Percentiles rank a stretch among this genome's conserved stretches.
phyloP scores from a whole-genome alignment of 2,329 filamentous ascomycete species.

The Clarireedia monteithiana region DNA sequence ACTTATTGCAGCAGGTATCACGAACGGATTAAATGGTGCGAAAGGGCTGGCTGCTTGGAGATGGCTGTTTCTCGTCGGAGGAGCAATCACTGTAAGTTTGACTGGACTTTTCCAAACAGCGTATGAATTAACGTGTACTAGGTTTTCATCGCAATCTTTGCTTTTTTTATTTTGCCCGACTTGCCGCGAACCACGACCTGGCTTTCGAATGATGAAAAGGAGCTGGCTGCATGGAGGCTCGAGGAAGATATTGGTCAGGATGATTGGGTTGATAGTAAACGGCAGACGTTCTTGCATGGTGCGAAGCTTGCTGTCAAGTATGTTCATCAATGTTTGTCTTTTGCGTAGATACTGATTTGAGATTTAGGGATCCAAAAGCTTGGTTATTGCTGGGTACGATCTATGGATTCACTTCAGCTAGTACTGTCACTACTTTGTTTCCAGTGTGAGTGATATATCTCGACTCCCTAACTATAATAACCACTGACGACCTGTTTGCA shows the following conservation, averaged over 20 bases:
- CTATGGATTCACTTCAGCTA: constrained; percentile 10
- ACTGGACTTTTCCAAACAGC: neutral
- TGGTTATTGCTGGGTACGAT: constrained; percentile 5
- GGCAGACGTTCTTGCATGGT: constrained; percentile 5
- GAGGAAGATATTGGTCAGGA: constrained; percentile 8
- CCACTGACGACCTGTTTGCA: neutral
- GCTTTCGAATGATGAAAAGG: constrained; percentile 39
- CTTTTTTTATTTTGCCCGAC: constrained; percentile 39
- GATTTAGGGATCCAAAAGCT: constrained; percentile 2
- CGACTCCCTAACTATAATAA: neutral
- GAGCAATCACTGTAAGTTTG: constrained; percentile 31
- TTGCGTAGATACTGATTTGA: neutral
- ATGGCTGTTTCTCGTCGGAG: constrained; percentile 44
- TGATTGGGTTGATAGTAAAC: constrained; percentile 8
- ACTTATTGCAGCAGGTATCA: constrained; percentile 41
- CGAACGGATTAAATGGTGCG: constrained; percentile 37
- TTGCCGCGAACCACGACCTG: constrained; percentile 46
- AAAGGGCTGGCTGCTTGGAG: constrained; percentile 43
- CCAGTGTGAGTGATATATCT: constrained; percentile 8
- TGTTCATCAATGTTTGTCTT: neutral
- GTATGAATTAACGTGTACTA: neutral
- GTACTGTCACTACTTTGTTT: constrained; percentile 26
- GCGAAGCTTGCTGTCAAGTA: neutral
- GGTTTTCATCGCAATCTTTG: neutral
- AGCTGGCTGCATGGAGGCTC: constrained; percentile 29